Percentiles rank a stretch among this genome's conserved stretches.
Conservation (phyloP, 257 asterid genomes). For the Solanum lignicaule region DNA sequence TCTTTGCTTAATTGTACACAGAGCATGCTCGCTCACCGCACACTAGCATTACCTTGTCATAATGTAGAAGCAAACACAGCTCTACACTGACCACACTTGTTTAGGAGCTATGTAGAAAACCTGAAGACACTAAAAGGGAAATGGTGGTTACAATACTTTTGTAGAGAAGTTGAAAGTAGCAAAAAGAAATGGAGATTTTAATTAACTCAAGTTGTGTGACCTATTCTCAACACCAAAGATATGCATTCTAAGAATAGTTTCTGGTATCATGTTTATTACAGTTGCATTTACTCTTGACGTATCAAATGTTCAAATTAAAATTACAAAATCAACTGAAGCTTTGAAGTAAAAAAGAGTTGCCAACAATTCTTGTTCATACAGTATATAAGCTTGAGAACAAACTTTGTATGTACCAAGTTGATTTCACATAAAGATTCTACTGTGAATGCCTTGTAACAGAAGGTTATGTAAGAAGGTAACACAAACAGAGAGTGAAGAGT, state of each 20-base stretch:
- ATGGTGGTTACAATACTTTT: not conserved
- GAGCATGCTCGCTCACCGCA: not conserved
- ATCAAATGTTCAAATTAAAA: not conserved
- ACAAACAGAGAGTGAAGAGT: not conserved
- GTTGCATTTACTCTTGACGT: not conserved
- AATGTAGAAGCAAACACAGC: not conserved
- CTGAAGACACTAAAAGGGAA: not conserved
- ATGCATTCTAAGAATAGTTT: not conserved
- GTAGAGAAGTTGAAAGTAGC: not conserved
- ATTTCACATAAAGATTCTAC: not conserved
- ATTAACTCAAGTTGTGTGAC: not conserved
- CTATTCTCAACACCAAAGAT: not conserved
- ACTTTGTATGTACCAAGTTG: not conserved
- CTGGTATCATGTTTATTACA: not conserved
- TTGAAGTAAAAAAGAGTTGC: not conserved
- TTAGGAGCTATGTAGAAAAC: not conserved
- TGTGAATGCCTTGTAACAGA: not conserved
- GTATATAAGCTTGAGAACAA: not conserved
- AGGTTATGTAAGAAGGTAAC: not conserved
- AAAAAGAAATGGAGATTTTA: not conserved
- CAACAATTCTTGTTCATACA: not conserved
- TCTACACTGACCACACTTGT: not conserved
- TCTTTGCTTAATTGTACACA: not conserved
- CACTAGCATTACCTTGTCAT: not conserved
- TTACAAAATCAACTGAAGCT: not conserved